Base-by-base conservation (phyloP, 2,329 filamentous ascomycete species). In the Orbilia javanica region DNA sequence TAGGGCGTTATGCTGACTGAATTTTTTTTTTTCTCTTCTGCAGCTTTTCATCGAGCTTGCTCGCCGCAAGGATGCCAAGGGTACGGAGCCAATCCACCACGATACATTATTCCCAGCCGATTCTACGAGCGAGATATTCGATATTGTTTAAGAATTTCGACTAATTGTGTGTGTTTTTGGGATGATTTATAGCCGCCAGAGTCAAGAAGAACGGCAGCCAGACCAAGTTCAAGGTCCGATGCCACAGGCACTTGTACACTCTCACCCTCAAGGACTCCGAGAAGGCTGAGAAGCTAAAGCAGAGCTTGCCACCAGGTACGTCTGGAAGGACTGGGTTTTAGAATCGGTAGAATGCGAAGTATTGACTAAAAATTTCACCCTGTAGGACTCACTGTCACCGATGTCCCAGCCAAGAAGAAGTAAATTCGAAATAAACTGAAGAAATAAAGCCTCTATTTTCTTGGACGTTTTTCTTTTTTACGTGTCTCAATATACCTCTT, bases 161-260 rank as follows among this genome's bases (percentile, higher is more conserved):
- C 78, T 73, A 42, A 72, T 64, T 29, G 29, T 46, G 29, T 46
- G 83, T 85, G 80, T 85, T 83, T 79, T 79, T 22, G 76, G 80
- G 25, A 18, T n/a, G 31, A 48, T 50, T 79, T 83, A 81, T 83
- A 95, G 92, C 92, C 87, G 92, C 92, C 85, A 91, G 92, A 86
- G 93, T 95, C 89, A 95, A 82, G 81, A 92, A 91, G 87, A 91
- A 92, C 88, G 88, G 88, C 85, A 90, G 91, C 86, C 91, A 95
- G 89, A 94, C 96, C 91, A 99, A 99, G 92, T 98, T 99, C 94
- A 99, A 99, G 93, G 95, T 99, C 90, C 93, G 96, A 87, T 98
- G 96, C 92, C 89, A 93, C 86, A 90, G 91, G 85, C 91, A 96
- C 89, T 89, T 99, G 83, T 99, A 99, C 92, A 97, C 96, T 83